phyloP scores from a whole-genome alignment of 192 early-diverging fungal species.

The Spizellomyces punctatus region DNA sequence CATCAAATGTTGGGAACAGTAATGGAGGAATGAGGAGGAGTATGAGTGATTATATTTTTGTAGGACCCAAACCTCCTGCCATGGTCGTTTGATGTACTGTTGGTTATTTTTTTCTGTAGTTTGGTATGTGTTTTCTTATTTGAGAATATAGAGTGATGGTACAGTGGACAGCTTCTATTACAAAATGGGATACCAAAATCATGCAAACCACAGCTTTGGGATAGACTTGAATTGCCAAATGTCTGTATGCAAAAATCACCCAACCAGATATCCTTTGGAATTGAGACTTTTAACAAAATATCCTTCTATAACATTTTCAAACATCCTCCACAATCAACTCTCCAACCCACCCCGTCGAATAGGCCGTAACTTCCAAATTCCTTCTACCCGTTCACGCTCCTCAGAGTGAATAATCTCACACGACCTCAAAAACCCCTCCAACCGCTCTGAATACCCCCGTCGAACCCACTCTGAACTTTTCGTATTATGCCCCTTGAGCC shows the following conservation, averaged over 20 bases:
- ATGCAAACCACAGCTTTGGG: too few species aligned
- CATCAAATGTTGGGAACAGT: background rate
- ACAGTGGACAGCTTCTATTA: too few species aligned
- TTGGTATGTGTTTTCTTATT: conserved; percentile 5
- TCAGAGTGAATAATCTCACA: conserved; percentile 38
- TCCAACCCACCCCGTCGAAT: too few species aligned
- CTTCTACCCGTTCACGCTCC: too few species aligned
- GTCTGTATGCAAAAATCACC: too few species aligned
- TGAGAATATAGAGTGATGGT: background rate
- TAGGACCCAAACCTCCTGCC: conserved; percentile 23
- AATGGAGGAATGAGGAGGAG: conserved; percentile 23
- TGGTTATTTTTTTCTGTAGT: background rate
- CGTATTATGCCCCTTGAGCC: conserved; percentile 59
- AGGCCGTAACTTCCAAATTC: too few species aligned
- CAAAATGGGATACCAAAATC: too few species aligned
- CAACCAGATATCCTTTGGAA: too few species aligned
- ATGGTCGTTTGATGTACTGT: conserved; percentile 14
- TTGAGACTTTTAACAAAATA: too few species aligned
- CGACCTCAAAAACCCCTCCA: conserved; percentile 38
- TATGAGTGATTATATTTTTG: conserved; percentile 35
- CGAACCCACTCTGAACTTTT: conserved; percentile 46
- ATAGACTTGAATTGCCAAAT: too few species aligned
- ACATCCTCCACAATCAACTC: too few species aligned
- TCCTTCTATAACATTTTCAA: too few species aligned
- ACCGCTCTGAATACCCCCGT: conserved; percentile 33